Evolutionary conservation across 2,329 filamentous ascomycete genomes (phyloP).

Genomic region (Penicillium sp.): DNA sequence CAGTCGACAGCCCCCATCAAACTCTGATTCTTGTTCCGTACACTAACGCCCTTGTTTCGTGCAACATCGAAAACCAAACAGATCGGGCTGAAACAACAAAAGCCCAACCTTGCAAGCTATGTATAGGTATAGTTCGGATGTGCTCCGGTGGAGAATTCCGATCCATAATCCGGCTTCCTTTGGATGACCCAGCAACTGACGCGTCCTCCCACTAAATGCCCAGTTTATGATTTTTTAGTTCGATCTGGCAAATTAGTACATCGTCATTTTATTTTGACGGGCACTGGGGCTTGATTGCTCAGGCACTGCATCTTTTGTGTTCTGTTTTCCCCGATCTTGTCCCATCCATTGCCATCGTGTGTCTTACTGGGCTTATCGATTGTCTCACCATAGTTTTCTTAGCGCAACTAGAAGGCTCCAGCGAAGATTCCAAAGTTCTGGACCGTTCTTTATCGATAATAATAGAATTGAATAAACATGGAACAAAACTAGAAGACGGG

Average conservation of each 20-base stretch:
- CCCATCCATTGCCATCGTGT: background rate
- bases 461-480: constrained; percentile 2
- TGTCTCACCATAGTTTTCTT: background rate
- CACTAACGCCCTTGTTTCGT: background rate
- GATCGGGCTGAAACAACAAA: constrained; percentile 15
- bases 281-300: background rate
- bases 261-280: background rate
- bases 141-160: constrained; percentile 6
- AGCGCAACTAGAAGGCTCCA: constrained; percentile 6
- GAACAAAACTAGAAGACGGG: background rate
- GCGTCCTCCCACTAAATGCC: constrained; percentile 9
- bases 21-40: background rate
- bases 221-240: background rate
- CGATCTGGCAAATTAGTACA: background rate
- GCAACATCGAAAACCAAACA: background rate
- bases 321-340: background rate
- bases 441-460: background rate
- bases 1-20: background rate
- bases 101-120: constrained; percentile 9
- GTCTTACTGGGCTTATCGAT: background rate
- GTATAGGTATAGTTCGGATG: constrained; percentile 11
- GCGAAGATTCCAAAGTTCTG: constrained; percentile 4
- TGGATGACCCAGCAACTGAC: constrained; percentile 16
- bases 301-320: background rate
- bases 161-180: constrained; percentile 11